phyloP scores from a whole-genome alignment of 2,329 filamentous ascomycete genomes.

The Paecilomyces niveus region DNA sequence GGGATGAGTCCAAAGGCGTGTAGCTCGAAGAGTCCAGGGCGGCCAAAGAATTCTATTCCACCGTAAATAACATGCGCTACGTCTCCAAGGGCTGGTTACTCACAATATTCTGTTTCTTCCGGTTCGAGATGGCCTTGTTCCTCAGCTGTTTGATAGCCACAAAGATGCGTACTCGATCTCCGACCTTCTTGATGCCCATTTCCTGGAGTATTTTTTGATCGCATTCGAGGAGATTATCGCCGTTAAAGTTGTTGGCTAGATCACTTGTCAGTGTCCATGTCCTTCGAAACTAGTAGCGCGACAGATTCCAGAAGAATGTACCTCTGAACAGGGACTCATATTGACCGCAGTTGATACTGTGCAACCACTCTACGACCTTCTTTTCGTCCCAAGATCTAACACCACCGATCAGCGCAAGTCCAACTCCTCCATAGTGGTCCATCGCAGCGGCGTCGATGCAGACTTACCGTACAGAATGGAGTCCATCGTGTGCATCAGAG shows the following conservation, averaged over 20 bases:
- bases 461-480: slow-evolving; percentile 63
- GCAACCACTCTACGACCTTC: slow-evolving; percentile 82
- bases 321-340: slow-evolving; percentile 83
- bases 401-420: slow-evolving; percentile 13
- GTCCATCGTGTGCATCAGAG: slow-evolving; percentile 66
- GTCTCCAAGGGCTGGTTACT: slow-evolving; percentile 19
- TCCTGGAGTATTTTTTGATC: slow-evolving; percentile 95
- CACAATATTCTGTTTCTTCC: slow-evolving; percentile 81
- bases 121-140: slow-evolving; percentile 67
- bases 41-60: slow-evolving; percentile 68
- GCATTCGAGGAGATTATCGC: slow-evolving; percentile 92
- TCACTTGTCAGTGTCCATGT: slow-evolving; percentile 12
- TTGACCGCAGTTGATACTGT: slow-evolving; percentile 84
- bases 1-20: slow-evolving; percentile 58
- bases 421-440: not conserved
- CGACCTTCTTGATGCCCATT: slow-evolving; percentile 97
- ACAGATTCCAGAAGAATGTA: slow-evolving; percentile 18
- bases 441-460: not conserved
- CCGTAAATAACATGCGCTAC: slow-evolving; percentile 9
- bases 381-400: slow-evolving; percentile 77
- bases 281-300: not conserved
- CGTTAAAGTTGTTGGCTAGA: slow-evolving; percentile 85
- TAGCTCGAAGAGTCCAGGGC: slow-evolving; percentile 61
- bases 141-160: slow-evolving; percentile 76
- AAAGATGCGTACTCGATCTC: slow-evolving; percentile 87